These are phyloP conservation scores for Phytophthora sp. DNA, from an alignment of 352 stramenopile species.

Conservation along the genomic window DNA sequence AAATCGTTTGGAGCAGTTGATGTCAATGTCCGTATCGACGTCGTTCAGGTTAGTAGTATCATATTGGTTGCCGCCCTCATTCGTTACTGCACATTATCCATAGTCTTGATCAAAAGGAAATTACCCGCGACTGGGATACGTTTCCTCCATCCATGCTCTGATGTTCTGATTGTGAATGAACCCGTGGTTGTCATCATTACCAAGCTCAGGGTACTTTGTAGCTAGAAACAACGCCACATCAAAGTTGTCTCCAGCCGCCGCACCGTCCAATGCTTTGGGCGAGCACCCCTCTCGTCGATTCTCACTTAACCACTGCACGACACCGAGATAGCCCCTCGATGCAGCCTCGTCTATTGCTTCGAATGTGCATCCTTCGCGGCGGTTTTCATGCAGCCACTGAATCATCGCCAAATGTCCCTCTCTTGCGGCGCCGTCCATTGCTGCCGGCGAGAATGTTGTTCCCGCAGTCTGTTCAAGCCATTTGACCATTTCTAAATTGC, in stretches of 20 bases:
- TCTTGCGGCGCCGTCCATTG: conserved; percentile 29
- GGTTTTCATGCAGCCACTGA: conserved; percentile 35
- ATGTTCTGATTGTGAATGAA: conserved; percentile 22
- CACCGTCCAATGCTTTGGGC: conserved; percentile 34
- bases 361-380: conserved; percentile 37
- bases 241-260: conserved; percentile 36
- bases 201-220: conserved; percentile 12
- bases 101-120: no score
- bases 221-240: conserved; percentile 42
- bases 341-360: conserved; percentile 45
- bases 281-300: conserved; percentile 35
- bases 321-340: conserved; percentile 24
- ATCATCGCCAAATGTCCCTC: conserved; percentile 30
- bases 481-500: conserved; percentile 37
- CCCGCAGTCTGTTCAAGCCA: conserved; percentile 27
- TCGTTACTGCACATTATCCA: no score
- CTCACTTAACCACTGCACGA: conserved; percentile 31
- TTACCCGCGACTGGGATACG: background rate
- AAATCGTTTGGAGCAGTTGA: no score
- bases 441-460: conserved; percentile 28
- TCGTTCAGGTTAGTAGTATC: no score
- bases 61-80: no score
- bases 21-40: no score
- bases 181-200: background rate
- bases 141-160: conserved; percentile 16